Conservation (phyloP, 1,139 yeast species). For the Sugiyamaella castrensis region DNA sequence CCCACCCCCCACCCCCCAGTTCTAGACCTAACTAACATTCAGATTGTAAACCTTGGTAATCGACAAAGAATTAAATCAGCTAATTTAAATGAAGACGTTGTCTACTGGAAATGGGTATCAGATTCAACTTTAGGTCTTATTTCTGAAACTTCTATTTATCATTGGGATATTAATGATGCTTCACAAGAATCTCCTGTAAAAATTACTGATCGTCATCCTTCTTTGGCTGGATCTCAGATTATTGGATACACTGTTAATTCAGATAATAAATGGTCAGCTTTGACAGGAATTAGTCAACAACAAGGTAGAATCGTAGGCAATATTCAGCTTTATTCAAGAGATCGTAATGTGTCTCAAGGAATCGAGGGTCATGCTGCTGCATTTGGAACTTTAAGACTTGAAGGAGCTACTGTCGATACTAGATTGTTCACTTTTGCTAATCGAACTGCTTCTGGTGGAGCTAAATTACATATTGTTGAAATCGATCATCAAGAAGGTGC, state of each 20-base stretch:
- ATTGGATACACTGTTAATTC: slow-evolving; percentile 86
- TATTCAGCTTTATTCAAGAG: slow-evolving; percentile 84
- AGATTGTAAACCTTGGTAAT: slow-evolving; percentile 78
- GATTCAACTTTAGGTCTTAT: slow-evolving; percentile 75
- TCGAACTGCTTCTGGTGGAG: slow-evolving; percentile 71
- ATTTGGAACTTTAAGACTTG: slow-evolving; percentile 72
- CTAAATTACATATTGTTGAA: slow-evolving; percentile 88
- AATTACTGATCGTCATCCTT: slow-evolving; percentile 80
- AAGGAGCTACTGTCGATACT: slow-evolving; percentile 72
- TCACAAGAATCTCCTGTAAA: slow-evolving; percentile 73
- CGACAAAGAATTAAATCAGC: slow-evolving; percentile 88
- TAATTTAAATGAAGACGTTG: slow-evolving; percentile 82
- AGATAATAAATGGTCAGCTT: slow-evolving; percentile 87
- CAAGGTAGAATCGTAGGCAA: slow-evolving; percentile 95
- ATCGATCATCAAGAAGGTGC: slow-evolving; percentile 87
- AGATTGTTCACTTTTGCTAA: slow-evolving; percentile 86
- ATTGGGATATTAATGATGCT: slow-evolving; percentile 85
- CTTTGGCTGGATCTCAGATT: slow-evolving; percentile 78
- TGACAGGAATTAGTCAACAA: slow-evolving; percentile 93
- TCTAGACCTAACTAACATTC: background rate
- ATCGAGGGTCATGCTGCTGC: slow-evolving; percentile 97
- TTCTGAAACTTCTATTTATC: slow-evolving; percentile 69
- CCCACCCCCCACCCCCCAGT: no score
- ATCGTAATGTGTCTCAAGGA: slow-evolving; percentile 91
- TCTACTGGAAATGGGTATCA: slow-evolving; percentile 93